These are phyloP conservation scores for Gastrolobium bilobum DNA, from an alignment of 306 rosid species.

Conservation along the genomic window DNA sequence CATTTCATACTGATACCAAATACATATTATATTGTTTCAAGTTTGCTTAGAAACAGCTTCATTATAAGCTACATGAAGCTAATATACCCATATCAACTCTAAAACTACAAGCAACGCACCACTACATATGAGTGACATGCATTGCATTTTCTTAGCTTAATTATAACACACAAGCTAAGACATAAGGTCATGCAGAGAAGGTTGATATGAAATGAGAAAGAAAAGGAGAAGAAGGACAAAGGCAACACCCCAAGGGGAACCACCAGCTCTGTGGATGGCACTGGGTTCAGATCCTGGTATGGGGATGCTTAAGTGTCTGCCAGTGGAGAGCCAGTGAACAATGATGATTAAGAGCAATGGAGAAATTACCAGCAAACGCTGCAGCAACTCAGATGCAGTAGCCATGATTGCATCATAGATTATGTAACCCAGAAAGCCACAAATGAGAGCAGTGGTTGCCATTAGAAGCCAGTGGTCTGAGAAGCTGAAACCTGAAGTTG, in stretches of 20 bases:
- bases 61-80: constrained; percentile 17
- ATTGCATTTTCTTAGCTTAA: constrained; percentile 1
- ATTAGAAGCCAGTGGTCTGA: constrained; percentile 65
- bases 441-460: constrained; percentile 48
- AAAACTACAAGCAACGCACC: neutral
- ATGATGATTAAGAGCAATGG: constrained; percentile 70
- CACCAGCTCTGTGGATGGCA: constrained; percentile 78
- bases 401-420: constrained; percentile 74
- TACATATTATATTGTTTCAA: neutral
- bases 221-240: constrained; percentile 60
- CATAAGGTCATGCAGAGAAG: constrained; percentile 62
- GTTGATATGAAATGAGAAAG: constrained; percentile 76
- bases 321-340: constrained; percentile 81
- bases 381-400: constrained; percentile 74
- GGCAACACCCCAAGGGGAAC: constrained; percentile 86
- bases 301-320: constrained; percentile 63
- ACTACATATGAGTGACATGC: constrained; percentile 29
- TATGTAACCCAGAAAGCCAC: constrained; percentile 61
- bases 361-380: constrained; percentile 71
- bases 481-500: constrained; percentile 57
- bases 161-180: constrained; percentile 34
- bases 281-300: constrained; percentile 81
- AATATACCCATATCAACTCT: neutral
- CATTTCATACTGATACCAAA: constrained; percentile 14
- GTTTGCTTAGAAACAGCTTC: constrained; percentile 34